These are phyloP conservation scores for Neurospora tetrasperma DNA, from an alignment of 495 filamentous ascomycete species.

Conservation along the genomic window DNA sequence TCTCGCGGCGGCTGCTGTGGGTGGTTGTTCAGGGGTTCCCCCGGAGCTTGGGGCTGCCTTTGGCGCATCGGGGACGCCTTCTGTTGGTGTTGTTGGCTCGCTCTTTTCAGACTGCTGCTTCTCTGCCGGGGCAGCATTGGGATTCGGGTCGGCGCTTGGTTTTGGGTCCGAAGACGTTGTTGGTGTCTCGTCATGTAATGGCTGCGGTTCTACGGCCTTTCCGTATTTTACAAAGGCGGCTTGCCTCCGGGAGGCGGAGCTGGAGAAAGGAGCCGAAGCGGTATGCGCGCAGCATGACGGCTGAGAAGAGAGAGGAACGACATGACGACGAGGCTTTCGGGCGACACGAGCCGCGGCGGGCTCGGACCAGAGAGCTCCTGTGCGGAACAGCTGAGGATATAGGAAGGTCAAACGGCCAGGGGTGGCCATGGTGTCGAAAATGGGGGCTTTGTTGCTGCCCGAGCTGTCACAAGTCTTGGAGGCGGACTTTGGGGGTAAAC, in stretches of 20 bases:
- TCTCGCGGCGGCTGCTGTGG: neutral
- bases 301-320: constrained; percentile 4
- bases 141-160: constrained; percentile 2
- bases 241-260: constrained; percentile 20
- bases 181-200: neutral
- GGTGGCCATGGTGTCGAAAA: constrained; percentile 47
- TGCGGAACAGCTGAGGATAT: constrained; percentile 57
- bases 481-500: neutral
- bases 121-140: constrained; percentile 12
- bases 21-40: neutral
- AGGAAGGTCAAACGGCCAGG: constrained; percentile 56
- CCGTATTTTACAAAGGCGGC: constrained; percentile 41
- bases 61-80: neutral
- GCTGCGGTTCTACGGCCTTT: constrained; percentile 49
- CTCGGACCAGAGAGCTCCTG: constrained; percentile 27
- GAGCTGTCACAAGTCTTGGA: neutral
- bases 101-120: constrained; percentile 8
- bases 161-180: neutral
- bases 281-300: constrained; percentile 14
- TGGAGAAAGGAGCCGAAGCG: constrained; percentile 19
- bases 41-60: neutral
- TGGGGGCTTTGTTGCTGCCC: neutral
- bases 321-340: constrained; percentile 14
- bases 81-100: constrained; percentile 3
- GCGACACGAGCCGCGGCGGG: constrained; percentile 15